Evolutionary conservation across 768 basidiomycete genomes (phyloP), one percentile per base, ranked within the genome.

Genomic region (Trametes punicea): DNA sequence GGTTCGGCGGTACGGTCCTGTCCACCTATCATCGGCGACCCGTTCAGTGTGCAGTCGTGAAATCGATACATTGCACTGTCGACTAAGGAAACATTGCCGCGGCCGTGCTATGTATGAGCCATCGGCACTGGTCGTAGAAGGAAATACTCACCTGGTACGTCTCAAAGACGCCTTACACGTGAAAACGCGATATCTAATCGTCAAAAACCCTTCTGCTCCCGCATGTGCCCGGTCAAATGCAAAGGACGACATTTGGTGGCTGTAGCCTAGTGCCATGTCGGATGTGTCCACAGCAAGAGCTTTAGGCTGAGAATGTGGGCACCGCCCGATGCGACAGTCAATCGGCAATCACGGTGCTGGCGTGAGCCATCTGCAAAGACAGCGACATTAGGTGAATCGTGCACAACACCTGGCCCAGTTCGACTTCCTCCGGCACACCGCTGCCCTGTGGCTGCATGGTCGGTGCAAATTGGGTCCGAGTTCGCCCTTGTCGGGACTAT

Each of bases 1-100:
- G 42, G 49, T 27, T 51, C 56, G 56, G 56, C 23, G n/a, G 27
- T 46, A 15, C 56, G 56, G 56, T 51, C 56, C 56, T 57, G 42
- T 25, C 27, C 1, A 31, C 49, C 44, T 51, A 57, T 57, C 56
- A 23, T 34, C 11, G 47, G 21, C 36, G 46, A 23, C 39, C 2
- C 16, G 26, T 7, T 25, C 18, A 3, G 23, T 9, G 20, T 23
- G 15, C 5, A 7, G 6, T 15, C 6, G 16, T 4, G 15, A 15
- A 15, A 45, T 27, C 33, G 42, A 36, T 46, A 25, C 16, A 34
- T n/a, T 20, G 30, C 9, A 20, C 29, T 23, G 44, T 44, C 51
- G 9, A 25, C 44, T 26, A 52, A 41, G 42, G 51, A 33, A 16
- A 34, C 42, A 46, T 44, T 33, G 44, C 44, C 6, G 18, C 11